Base-by-base conservation (phyloP, 1,139 yeast genomes). In the Suhomyces coccinellae region DNA sequence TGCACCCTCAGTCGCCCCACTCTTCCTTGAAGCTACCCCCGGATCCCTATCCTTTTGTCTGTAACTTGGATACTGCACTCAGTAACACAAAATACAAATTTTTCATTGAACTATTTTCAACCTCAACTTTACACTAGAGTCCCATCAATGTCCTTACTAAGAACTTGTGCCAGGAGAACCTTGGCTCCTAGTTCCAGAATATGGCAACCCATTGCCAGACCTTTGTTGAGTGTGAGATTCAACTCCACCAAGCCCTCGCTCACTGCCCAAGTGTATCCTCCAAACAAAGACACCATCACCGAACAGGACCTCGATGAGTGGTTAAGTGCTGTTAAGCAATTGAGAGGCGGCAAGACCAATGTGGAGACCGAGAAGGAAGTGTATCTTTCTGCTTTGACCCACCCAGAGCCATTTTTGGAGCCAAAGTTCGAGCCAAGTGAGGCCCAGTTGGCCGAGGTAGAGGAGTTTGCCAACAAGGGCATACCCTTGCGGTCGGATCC, bases 401-500 rank as follows among this genome's bases (percentile, higher is more conserved):
- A 68, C 40, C 70, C 73, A 6, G 69, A 65, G 48, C 63, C 65
- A 48, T 65, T 63, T 46, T 64, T 76, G 44, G 68, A 73, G 36
- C 62, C 65, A 32, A 60, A 62, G 46, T 79, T 77, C 54, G 75
- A 67, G 52, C 89, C 95, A 13, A 70, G 82, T 7, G 73, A 67
- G 33, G 81, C 76, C 53, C 96, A 89, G 66, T 50, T 76, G 27
- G 74, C 66, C 10, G 80, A 86, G 61, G 74, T 75, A 38, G 79
- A 74, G 45, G 65, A 60, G 11, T 69, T 85, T 47, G 70, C 76
- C 45, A 73, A 68, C 36, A 69, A 73, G 48, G 77, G 81, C 16
- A 69, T 88, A 30, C 96, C 97, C 14, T 62, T 73, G 22, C 72
- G 76, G 55, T 68, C 72, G 30, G 96, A 91, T 55, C 85, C 87